Conservation (phyloP, 2,329 filamentous ascomycete species). For the Colletotrichum sp. region DNA sequence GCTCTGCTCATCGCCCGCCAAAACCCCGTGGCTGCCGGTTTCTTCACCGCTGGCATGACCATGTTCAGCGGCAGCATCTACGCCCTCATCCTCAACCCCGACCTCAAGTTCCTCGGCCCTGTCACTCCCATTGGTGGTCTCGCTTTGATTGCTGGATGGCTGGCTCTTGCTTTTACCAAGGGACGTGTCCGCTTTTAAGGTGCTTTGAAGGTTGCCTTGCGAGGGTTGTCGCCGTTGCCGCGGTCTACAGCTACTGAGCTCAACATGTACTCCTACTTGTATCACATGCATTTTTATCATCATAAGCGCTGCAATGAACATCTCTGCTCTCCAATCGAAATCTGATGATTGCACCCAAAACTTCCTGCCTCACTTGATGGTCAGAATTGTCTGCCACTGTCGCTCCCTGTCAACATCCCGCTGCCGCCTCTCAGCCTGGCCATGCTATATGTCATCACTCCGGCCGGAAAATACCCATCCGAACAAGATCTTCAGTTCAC, state of each 20-base stretch:
- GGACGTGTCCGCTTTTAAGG: not conserved
- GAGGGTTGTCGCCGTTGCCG: not conserved
- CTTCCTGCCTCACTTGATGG: no score
- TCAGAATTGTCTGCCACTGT: not conserved
- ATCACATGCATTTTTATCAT: not conserved
- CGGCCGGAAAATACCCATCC: not conserved
- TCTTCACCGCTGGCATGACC: constrained; percentile 70
- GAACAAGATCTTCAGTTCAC: not conserved
- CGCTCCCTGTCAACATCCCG: not conserved
- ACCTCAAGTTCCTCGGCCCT: constrained; percentile 65
- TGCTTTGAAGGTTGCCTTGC: not conserved
- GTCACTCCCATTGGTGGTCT: constrained; percentile 69
- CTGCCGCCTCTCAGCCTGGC: not conserved
- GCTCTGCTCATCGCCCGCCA: constrained; percentile 64
- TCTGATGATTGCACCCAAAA: not conserved
- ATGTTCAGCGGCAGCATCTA: constrained; percentile 73
- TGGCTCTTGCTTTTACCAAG: constrained; percentile 38
- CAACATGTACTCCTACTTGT: not conserved
- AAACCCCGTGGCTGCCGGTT: constrained; percentile 58
- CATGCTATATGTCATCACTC: not conserved
- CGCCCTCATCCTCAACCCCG: constrained; percentile 65
- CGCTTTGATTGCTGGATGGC: constrained; percentile 70
- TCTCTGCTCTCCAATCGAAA: not conserved
- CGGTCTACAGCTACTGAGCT: not conserved
- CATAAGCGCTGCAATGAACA: not conserved